Percentiles rank a stretch among this genome's conserved stretches.
Conservation (phyloP, 2,329 filamentous ascomycete genomes). For the Ophiostoma sp. region DNA sequence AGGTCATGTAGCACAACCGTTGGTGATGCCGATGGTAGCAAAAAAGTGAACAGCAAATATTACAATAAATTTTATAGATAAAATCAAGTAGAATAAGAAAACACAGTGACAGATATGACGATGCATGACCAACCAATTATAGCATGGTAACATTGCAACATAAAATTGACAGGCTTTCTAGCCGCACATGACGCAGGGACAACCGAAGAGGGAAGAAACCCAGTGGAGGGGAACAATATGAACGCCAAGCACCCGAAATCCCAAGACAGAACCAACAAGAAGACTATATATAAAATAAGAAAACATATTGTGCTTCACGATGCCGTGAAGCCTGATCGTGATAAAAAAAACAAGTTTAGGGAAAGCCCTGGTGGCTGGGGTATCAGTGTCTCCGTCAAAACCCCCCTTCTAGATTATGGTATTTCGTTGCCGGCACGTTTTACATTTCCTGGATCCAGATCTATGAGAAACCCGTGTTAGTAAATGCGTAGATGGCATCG, state of each 20-base stretch:
- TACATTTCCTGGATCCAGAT: constrained; percentile 34
- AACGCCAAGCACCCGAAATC: background rate
- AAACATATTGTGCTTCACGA: background rate
- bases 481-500: background rate
- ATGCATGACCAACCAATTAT: no score
- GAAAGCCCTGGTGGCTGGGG: constrained; percentile 3
- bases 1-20: no score
- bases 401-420: background rate
- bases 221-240: background rate
- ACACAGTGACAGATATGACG: no score
- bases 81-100: no score
- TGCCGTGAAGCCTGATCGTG: background rate
- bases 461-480: constrained; percentile 29
- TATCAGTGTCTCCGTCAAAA: constrained; percentile 13
- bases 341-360: background rate
- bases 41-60: no score
- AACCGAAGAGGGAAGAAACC: background rate
- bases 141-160: no score
- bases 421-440: constrained; percentile 8
- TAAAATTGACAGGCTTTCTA: background rate
- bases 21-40: no score
- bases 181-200: background rate
- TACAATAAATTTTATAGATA: no score
- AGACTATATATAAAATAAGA: background rate
- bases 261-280: background rate